Evolutionary conservation across 768 basidiomycete genomes (phyloP), one percentile per base, ranked within the genome.

Genomic region (Tephrocybe sp.): DNA sequence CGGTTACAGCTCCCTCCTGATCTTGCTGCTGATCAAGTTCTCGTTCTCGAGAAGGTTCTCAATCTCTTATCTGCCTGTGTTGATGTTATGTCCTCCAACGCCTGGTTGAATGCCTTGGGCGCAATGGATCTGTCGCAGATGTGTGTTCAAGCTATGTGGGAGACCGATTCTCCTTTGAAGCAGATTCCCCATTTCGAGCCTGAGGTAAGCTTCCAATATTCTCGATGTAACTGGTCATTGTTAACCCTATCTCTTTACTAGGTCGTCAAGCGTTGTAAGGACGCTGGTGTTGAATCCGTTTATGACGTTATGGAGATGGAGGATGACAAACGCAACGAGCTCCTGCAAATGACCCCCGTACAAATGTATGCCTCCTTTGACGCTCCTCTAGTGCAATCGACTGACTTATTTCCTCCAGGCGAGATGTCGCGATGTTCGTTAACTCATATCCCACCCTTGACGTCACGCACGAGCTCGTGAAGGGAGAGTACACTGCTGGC

Each of bases 261-360:
- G 87, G 84, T 89, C 35, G 73, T 98, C 63, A 80, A 84, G 60
- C 83, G 94, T 9, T 98, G 94, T 74, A 89, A 89, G 63, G 81
- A 77, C 0, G 88, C 85, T 6, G 80, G 80, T 7, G 75, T 97
- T 46, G 91, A 92, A 52, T 89, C 90, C 1, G 94, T 99, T 0
- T 97, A 98, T 64, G 97, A 98, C 64, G 79, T 98, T 54, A 97
- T 98, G 91, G 97, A 98, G 66, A 84, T 98, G 84, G 97, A 98
- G 62, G 96, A 98, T 59, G 87, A 89, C 51, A 78, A 90, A 62
- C 81, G 97, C 28, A 89, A 82, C 49, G 73, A 83, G 46, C 70
- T 98, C 19, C 69, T 98, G 24, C 83, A 87, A 60, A 93, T 99
- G 91, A 83, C 86, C 47, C 74, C 85, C 1, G 72, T 77, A 31